phyloP scores from a whole-genome alignment of 305 asterid genomes.

The Caryopteris hybrid region DNA sequence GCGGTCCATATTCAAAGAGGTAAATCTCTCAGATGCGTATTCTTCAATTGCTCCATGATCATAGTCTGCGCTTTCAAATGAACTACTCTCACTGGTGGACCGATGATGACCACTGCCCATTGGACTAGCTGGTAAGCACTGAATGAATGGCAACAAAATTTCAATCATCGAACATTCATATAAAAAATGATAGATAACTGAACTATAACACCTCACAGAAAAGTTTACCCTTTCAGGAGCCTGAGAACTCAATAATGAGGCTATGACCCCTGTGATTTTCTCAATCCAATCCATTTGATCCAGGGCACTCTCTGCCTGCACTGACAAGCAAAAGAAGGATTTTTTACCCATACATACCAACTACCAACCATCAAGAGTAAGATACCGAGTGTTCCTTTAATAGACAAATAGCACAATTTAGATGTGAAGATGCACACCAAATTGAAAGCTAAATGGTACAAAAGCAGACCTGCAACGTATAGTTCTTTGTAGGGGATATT shows the following conservation, averaged over 20 bases:
- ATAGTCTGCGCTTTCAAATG: conserved; percentile 86
- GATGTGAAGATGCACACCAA: neutral
- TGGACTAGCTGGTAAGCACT: conserved; percentile 82
- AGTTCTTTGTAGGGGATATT: conserved; percentile 97
- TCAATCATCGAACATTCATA: conserved; percentile 3
- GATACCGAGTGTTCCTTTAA: neutral
- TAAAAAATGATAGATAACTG: conserved; percentile 3
- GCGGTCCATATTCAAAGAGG: conserved; percentile 62
- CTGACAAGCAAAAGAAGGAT: conserved; percentile 31
- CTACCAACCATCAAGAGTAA: conserved; percentile 13
- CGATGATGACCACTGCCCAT: conserved; percentile 94
- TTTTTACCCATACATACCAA: conserved; percentile 25
- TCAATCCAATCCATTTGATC: conserved; percentile 99
- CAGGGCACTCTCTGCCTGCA: conserved; percentile 97
- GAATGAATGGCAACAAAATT: conserved; percentile 21
- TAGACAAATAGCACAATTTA: neutral
- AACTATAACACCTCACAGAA: neutral
- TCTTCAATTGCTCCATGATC: conserved; percentile 89
- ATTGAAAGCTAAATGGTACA: conserved; percentile 8
- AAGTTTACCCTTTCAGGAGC: conserved; percentile 84
- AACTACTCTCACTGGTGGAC: conserved; percentile 97
- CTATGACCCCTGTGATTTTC: conserved; percentile 98
- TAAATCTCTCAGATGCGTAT: conserved; percentile 66
- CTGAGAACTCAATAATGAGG: conserved; percentile 95
- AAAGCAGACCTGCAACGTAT: conserved; percentile 84